Base-by-base conservation (phyloP, 106 monocot genomes). In the Platanthera guangdongensis region DNA sequence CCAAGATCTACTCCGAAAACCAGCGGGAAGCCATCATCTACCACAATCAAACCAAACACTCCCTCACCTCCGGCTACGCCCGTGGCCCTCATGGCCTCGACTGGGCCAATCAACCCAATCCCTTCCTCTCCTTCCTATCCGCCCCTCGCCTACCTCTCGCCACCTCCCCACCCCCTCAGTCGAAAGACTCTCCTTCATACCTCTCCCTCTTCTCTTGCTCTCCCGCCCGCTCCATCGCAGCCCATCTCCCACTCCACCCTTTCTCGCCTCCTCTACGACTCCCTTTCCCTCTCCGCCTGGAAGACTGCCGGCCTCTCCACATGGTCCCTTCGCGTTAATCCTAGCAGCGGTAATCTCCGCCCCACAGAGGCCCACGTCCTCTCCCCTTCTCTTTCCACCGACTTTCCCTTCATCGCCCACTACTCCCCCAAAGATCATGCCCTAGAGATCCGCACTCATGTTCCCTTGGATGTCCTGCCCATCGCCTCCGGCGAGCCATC, bases 61-160 rank as follows among this genome's bases (percentile, higher is more conserved):
- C 89, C 13, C 87, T 90, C 74, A 86, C 89, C 52, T 21, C 80
- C 60, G 87, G 89, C 75, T 99, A 92, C 82, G 94, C 97, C 50
- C 94, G 89, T 49, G 97, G 94, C 19, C 94, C 99, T 9, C 78
- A 80, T 52, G 86, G 86, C 82, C 99, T 99, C 57, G 99, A 99
- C 83, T 99, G 99, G 99, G 81, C 89, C 75, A 94, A 99, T 88
- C 99, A 99, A 65, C 99, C 92, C 67, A 99, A 94, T 80, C 94
- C 97, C 32, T 99, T 99, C 86, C 92, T 87, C 83, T 86, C 83
- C 53, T 90, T 75, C 80, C 76, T 50, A 74, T 81, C 86, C 57
- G 57, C 86, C 76, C 76, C 88, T 2, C 19, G 39, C 65, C 59
- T 55, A 30, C 67, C 81, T 10, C 82, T 83, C n/a, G n/a, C n/a